A percentile compares a stretch with the other conserved stretches of the same genome.
Conservation (phyloP, 2,329 filamentous ascomycete species). For the Aspergillus japonicus region DNA sequence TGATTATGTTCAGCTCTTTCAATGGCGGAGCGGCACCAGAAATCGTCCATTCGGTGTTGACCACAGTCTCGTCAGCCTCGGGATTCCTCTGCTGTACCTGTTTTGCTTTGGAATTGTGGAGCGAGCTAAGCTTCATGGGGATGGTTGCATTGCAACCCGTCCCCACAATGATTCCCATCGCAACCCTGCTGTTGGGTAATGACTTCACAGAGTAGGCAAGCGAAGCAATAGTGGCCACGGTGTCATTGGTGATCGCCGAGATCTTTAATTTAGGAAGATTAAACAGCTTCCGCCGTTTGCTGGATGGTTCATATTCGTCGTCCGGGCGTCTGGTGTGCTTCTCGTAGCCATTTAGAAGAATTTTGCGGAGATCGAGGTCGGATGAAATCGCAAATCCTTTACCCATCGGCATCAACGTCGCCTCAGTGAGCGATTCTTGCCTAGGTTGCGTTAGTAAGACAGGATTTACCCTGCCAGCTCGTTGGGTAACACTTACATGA, state of each 20-base stretch:
- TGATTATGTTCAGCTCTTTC: slow-evolving; percentile 59
- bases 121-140: slow-evolving; percentile 61
- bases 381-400: slow-evolving; percentile 59
- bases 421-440: slow-evolving; percentile 55
- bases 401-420: slow-evolving; percentile 58
- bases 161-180: slow-evolving; percentile 78
- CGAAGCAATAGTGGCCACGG: slow-evolving; percentile 75
- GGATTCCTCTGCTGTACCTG: slow-evolving; percentile 49
- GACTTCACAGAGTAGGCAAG: slow-evolving; percentile 70
- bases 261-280: slow-evolving; percentile 66
- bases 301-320: slow-evolving; percentile 41
- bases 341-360: slow-evolving; percentile 54
- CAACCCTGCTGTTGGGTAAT: slow-evolving; percentile 61
- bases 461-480: neutral
- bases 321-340: slow-evolving; percentile 48
- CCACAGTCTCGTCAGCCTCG: slow-evolving; percentile 64
- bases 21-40: slow-evolving; percentile 70
- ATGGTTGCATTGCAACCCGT: slow-evolving; percentile 81
- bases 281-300: slow-evolving; percentile 47
- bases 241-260: slow-evolving; percentile 76
- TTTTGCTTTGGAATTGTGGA: slow-evolving; percentile 63
- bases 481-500: slow-evolving; percentile 41
- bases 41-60: slow-evolving; percentile 85
- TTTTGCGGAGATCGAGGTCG: slow-evolving; percentile 55
- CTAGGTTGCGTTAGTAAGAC: slow-evolving; percentile 28